phyloP scores from a whole-genome alignment of 208 protist genomes.

The Novymonas esmeraldas region DNA sequence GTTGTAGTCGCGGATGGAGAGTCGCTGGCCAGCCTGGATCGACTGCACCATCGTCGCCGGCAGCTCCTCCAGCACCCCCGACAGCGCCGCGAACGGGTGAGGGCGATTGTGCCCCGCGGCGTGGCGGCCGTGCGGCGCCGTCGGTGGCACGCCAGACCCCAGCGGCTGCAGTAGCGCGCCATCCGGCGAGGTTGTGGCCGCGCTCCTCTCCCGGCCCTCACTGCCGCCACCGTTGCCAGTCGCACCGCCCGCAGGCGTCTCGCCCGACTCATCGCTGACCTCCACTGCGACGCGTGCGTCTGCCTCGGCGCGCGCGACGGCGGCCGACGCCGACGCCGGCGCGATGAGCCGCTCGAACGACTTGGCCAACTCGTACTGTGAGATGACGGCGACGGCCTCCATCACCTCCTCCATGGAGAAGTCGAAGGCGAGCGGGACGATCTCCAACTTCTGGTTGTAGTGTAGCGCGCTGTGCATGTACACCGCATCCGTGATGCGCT shows the following conservation, averaged over 20 bases:
- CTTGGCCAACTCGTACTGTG: slow-evolving; percentile 72
- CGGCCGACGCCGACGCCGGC: slow-evolving; percentile 8
- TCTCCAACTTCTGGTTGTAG: slow-evolving; percentile 78
- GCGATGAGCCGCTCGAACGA: slow-evolving; percentile 60
- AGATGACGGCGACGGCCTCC: slow-evolving; percentile 65
- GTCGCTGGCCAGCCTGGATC: slow-evolving; percentile 57
- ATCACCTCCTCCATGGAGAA: slow-evolving; percentile 74
- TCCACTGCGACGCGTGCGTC: neutral
- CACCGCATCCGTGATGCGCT: slow-evolving; percentile 59
- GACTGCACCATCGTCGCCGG: slow-evolving; percentile 55
- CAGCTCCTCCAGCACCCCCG: slow-evolving; percentile 66
- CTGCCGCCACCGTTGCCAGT: neutral
- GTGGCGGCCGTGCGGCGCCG: neutral
- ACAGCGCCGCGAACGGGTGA: slow-evolving; percentile 30
- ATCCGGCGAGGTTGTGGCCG: neutral
- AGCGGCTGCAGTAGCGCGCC: neutral
- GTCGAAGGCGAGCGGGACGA: slow-evolving; percentile 81
- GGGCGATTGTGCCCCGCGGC: slow-evolving; percentile 24
- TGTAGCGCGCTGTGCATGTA: slow-evolving; percentile 65
- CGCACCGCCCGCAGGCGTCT: neutral
- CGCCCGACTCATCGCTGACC: neutral
- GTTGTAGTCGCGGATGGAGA: slow-evolving; percentile 69
- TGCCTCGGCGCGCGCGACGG: neutral
- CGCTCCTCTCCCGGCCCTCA: neutral
- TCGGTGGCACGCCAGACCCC: slow-evolving; percentile 11